A percentile compares a stretch with the other conserved stretches of the same genome.
Conservation (phyloP, 73 alveolate genomes). For the Blepharisma stoltei region DNA sequence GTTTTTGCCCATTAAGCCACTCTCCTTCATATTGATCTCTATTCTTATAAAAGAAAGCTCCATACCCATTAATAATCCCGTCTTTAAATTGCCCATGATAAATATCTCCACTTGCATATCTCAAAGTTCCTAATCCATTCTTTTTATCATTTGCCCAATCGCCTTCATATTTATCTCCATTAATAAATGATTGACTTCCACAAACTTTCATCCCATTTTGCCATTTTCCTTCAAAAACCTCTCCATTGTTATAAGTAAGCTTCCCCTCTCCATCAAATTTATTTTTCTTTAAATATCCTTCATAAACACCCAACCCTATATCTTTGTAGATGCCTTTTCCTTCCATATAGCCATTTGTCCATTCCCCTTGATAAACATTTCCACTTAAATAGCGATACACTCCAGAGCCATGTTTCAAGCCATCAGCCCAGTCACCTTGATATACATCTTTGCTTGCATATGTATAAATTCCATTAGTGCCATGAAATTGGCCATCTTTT, state of each 20-base stretch:
- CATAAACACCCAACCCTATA: no score
- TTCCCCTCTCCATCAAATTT: no score
- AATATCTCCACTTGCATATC: background rate
- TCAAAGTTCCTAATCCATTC: background rate
- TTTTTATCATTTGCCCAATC: conserved; percentile 51
- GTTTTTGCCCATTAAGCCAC: conserved; percentile 65
- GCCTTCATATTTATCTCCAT: conserved; percentile 62
- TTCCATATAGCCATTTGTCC: background rate
- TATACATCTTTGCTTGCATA: background rate
- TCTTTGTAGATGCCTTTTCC: no score
- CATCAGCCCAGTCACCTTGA: conserved; percentile 16
- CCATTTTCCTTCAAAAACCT: no score
- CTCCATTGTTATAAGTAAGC: no score
- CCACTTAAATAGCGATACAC: background rate
- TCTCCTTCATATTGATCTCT: conserved; percentile 71
- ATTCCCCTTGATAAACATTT: background rate
- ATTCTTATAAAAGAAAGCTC: conserved; percentile 30
- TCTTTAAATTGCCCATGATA: background rate
- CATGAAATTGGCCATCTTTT: no score
- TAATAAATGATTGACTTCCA: no score
- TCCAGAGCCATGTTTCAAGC: conserved; percentile 27
- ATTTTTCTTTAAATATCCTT: no score
- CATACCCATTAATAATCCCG: conserved; percentile 20
- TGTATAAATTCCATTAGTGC: background rate
- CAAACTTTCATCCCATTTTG: no score